A percentile compares a stretch with the other conserved stretches of the same genome.
phyloP scores from a whole-genome alignment of 2,329 filamentous ascomycete species.

The Ophidiomyces ophidiicola region DNA sequence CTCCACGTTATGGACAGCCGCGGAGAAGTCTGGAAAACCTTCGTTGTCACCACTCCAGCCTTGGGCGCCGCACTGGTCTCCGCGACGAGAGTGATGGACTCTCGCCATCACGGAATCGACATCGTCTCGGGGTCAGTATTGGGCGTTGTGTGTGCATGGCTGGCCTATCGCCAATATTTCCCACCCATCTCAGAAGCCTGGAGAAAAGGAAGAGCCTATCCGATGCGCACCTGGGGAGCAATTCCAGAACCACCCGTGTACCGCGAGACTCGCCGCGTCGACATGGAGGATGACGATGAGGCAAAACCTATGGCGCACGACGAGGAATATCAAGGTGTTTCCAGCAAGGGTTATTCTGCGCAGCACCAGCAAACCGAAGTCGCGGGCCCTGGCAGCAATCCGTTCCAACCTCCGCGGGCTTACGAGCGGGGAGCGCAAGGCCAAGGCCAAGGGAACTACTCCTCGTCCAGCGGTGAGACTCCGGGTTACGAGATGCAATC shows the following conservation, averaged over 20 bases:
- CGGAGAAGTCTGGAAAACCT: conserved; percentile 48
- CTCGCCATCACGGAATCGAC: conserved; percentile 50
- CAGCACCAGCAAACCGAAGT: conserved; percentile 18
- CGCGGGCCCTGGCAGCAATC: conserved; percentile 6
- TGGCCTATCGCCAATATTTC: conserved; percentile 48
- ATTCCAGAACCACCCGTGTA: conserved; percentile 12
- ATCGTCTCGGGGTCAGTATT: conserved; percentile 45
- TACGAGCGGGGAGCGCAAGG: conserved; percentile 4
- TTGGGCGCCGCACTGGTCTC: conserved; percentile 45
- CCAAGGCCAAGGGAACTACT: conserved; percentile 5
- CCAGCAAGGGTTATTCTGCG: conserved; percentile 12
- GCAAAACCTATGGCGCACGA: conserved; percentile 23
- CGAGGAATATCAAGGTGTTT: conserved; percentile 20
- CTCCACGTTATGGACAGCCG: conserved; percentile 48
- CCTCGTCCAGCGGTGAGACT: conserved; percentile 13
- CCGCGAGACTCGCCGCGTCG: conserved; percentile 5
- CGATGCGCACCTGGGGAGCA: conserved; percentile 44
- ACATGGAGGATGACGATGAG: conserved; percentile 13
- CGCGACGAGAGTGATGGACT: conserved; percentile 49
- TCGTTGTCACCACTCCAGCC: conserved; percentile 42
- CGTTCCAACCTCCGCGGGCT: conserved; percentile 9
- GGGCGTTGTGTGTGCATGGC: conserved; percentile 41
- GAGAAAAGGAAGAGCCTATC: conserved; percentile 48
- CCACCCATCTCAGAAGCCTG: conserved; percentile 43
- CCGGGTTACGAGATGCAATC: conserved; percentile 14